Percentiles rank a stretch among this genome's conserved stretches.
Conservation (phyloP, 2,329 filamentous ascomycete genomes). For the Septoria petroselini region DNA sequence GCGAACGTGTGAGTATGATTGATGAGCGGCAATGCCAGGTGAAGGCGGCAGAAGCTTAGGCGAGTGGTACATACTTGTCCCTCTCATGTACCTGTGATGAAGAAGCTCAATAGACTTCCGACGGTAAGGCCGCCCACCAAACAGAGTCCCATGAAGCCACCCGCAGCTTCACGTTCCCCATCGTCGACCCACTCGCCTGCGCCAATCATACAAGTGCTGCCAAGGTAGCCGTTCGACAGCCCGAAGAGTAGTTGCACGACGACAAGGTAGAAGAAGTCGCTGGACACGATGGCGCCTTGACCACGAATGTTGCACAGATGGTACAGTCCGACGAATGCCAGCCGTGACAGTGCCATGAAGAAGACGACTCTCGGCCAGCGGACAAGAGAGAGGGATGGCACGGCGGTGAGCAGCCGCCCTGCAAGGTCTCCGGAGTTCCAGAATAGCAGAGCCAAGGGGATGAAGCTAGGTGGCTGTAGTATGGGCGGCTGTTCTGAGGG, state of each 20-base stretch:
- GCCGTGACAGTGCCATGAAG: constrained; percentile 60
- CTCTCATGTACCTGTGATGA: constrained; percentile 50
- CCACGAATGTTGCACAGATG: constrained; percentile 83
- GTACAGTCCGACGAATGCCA: constrained; percentile 78
- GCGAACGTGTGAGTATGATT: too few relatives aligned
- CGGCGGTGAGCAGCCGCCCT: constrained; percentile 67
- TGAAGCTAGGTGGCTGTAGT: constrained; percentile 73
- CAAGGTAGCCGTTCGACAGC: constrained; percentile 80
- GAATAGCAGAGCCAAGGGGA: constrained; percentile 83
- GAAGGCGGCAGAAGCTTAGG: too few relatives aligned
- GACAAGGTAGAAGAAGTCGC: constrained; percentile 84
- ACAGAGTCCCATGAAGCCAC: constrained; percentile 89
- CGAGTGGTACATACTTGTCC: too few relatives aligned
- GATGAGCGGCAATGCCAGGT: too few relatives aligned
- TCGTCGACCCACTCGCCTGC: constrained; percentile 76
- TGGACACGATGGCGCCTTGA: constrained; percentile 67
- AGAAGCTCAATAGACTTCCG: constrained; percentile 89
- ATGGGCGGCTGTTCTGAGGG: constrained; percentile 52
- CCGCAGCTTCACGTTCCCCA: constrained; percentile 80
- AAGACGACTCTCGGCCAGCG: constrained; percentile 67
- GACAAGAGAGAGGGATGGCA: constrained; percentile 56
- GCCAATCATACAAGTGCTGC: constrained; percentile 88
- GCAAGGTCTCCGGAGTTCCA: constrained; percentile 89
- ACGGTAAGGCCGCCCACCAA: constrained; percentile 78
- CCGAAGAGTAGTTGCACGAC: constrained; percentile 83